Evolutionary conservation across 768 basidiomycete genomes (phyloP).

Genomic region (Mycena haematopus): DNA sequence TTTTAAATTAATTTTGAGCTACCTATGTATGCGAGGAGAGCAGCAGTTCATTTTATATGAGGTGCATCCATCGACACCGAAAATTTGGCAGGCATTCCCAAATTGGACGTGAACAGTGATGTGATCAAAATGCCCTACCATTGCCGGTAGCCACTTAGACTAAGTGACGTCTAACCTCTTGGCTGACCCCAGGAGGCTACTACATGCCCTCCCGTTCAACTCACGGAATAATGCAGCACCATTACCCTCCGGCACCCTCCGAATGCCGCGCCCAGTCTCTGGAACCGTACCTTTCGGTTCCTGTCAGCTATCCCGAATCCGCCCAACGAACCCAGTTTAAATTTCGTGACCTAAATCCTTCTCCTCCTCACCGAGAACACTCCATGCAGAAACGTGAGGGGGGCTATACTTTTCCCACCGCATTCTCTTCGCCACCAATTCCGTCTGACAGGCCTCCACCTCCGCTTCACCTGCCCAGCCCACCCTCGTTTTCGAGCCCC

Average conservation of each 20-base stretch:
- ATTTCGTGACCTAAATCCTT: not conserved
- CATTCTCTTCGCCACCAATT: slow-evolving; percentile 7
- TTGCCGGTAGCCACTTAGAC: too few species aligned
- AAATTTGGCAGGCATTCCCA: too few species aligned
- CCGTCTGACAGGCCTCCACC: slow-evolving; percentile 15
- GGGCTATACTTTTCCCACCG: not conserved
- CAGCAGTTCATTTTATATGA: too few species aligned
- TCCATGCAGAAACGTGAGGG: not conserved
- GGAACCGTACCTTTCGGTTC: not conserved
- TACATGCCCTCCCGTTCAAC: not conserved
- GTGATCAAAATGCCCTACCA: too few species aligned
- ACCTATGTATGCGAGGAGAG: too few species aligned
- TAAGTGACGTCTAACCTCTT: too few species aligned
- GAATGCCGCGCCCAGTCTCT: not conserved
- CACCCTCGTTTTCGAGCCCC: slow-evolving; percentile 4
- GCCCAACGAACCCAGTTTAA: slow-evolving; percentile 13
- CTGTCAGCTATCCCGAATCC: slow-evolving; percentile 15
- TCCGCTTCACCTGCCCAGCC: slow-evolving; percentile 7
- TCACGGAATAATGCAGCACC: not conserved
- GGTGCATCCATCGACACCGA: too few species aligned
- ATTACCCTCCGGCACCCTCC: not conserved
- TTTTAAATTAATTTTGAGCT: too few species aligned
- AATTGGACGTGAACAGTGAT: too few species aligned
- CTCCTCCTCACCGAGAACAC: not conserved
- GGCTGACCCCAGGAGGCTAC: not conserved